Percentiles rank a stretch among this genome's conserved stretches.
Conservation (phyloP, 306 rosid genomes). For the Mimosa pudica region DNA sequence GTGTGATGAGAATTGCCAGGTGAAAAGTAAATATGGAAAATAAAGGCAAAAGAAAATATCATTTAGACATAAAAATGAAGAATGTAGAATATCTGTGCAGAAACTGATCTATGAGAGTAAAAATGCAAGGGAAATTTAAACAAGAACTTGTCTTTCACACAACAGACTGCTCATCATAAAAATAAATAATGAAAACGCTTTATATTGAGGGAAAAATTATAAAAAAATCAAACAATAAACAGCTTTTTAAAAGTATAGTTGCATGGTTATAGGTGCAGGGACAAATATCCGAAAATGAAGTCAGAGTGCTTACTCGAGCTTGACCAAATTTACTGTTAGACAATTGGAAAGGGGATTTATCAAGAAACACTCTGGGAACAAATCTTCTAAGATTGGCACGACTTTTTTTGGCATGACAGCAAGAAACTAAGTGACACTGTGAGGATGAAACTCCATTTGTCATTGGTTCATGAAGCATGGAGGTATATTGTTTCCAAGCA, state of each 20-base stretch:
- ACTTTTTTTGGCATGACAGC: slow-evolving; percentile 52
- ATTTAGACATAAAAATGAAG: not conserved
- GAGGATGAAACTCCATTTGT: slow-evolving; percentile 31
- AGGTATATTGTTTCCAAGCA: slow-evolving; percentile 46
- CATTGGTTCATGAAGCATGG: slow-evolving; percentile 45
- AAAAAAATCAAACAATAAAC: not conserved
- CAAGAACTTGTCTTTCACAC: slow-evolving; percentile 3
- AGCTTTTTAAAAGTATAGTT: not conserved
- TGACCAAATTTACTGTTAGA: slow-evolving; percentile 39
- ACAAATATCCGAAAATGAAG: slow-evolving; percentile 16
- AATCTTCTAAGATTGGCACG: slow-evolving; percentile 38
- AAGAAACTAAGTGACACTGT: slow-evolving; percentile 48
- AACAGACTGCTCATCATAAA: not conserved
- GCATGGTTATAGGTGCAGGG: not conserved
- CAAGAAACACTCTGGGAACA: slow-evolving; percentile 51
- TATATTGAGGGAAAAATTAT: not conserved
- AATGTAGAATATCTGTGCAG: not conserved
- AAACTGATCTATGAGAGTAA: slow-evolving; percentile 1
- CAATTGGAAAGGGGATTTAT: slow-evolving; percentile 55
- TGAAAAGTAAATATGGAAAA: not conserved
- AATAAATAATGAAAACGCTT: not conserved
- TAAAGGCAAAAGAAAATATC: not conserved
- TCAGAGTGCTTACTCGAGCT: slow-evolving; percentile 51
- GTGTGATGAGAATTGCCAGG: not conserved
- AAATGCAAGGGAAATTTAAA: not conserved